Conservation (phyloP, 31 red algal genomes). For the Endocladia muricata region DNA sequence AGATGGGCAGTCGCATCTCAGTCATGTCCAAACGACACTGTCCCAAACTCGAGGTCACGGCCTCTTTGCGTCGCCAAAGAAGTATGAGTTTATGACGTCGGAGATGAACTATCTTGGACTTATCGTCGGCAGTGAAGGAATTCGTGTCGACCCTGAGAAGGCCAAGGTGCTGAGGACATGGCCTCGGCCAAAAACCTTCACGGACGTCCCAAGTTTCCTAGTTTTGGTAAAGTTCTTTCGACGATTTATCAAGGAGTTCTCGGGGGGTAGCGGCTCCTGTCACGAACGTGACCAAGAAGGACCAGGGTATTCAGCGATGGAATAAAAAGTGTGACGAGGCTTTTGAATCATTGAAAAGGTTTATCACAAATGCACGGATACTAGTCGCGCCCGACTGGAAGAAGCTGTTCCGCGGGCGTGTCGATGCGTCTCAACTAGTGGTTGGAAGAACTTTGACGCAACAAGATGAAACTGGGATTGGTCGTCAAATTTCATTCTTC, state of each 20-base stretch:
- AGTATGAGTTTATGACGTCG: not conserved
- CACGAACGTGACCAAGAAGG: constrained; percentile 23
- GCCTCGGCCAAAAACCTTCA: constrained; percentile 23
- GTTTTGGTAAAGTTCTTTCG: constrained; percentile 11
- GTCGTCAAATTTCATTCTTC: not conserved
- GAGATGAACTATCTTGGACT: constrained; percentile 2
- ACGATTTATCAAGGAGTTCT: constrained; percentile 16
- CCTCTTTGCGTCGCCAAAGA: not conserved
- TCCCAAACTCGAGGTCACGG: not conserved
- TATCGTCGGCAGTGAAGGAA: constrained; percentile 11
- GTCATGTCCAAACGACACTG: not conserved
- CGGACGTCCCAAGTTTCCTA: constrained; percentile 22
- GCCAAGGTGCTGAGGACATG: constrained; percentile 7
- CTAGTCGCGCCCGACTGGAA: constrained; percentile 16
- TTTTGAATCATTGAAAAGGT: not conserved
- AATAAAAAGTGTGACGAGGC: not conserved
- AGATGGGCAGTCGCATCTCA: not conserved
- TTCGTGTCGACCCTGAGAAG: not conserved
- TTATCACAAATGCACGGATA: not conserved
- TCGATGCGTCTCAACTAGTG: constrained; percentile 12
- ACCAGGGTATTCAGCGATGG: constrained; percentile 2
- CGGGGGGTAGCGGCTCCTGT: not conserved
- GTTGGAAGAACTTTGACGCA: constrained; percentile 14
- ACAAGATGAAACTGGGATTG: not conserved
- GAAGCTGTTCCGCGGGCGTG: not conserved